These are phyloP conservation scores for Dalbergia oliveri DNA, from an alignment of 306 rosid genomes.

Conservation along the genomic window DNA sequence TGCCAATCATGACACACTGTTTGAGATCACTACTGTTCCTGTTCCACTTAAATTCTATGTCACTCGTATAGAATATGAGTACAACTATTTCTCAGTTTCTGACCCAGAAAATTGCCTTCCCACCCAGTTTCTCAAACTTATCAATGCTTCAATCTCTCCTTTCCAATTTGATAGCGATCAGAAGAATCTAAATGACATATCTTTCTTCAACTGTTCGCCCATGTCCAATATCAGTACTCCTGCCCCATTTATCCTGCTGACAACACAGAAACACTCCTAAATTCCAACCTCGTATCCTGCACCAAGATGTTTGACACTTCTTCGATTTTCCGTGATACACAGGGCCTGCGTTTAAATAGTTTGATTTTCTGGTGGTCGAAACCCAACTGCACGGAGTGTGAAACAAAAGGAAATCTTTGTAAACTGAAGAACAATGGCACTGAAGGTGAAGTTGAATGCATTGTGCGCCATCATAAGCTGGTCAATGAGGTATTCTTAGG, in stretches of 20 bases:
- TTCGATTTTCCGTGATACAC: neutral
- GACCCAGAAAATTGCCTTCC: slow-evolving; percentile 34
- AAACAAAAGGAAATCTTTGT: slow-evolving; percentile 20
- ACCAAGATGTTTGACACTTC: slow-evolving; percentile 15
- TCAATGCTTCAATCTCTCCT: slow-evolving; percentile 13
- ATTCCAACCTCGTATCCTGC: neutral
- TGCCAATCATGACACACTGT: neutral
- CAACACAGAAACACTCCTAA: neutral
- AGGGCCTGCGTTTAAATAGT: neutral
- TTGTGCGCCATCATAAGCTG: slow-evolving; percentile 12
- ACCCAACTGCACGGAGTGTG: slow-evolving; percentile 39
- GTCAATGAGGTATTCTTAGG: neutral
- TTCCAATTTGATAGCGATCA: neutral
- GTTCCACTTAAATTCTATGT: slow-evolving; percentile 21
- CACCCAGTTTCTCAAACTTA: slow-evolving; percentile 5
- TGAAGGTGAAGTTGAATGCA: slow-evolving; percentile 25
- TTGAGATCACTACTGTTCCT: slow-evolving; percentile 31
- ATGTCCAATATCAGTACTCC: neutral
- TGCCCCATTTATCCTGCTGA: neutral
- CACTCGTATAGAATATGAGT: neutral
- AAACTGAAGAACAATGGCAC: slow-evolving; percentile 21
- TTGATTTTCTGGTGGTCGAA: neutral
- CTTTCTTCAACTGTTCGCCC: slow-evolving; percentile 2
- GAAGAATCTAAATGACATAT: neutral
- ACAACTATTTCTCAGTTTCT: neutral